Percentiles rank a stretch among this genome's conserved stretches.
Evolutionary conservation across 2,329 filamentous ascomycete genomes (phyloP).

Genomic region (Talaromyces sp.): DNA sequence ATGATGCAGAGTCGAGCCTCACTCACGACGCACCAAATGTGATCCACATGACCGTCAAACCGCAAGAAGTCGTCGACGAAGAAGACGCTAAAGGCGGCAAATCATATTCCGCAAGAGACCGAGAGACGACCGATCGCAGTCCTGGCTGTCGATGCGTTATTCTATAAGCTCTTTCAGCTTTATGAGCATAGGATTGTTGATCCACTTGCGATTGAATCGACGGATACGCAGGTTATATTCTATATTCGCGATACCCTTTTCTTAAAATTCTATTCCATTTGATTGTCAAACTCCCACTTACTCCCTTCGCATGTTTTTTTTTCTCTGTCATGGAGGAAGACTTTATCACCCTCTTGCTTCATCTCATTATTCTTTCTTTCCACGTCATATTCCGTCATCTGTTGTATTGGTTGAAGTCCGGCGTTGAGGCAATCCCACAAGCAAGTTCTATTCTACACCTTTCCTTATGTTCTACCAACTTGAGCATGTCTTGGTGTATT

Average conservation of each 20-base stretch:
- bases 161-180: conserved; percentile 41
- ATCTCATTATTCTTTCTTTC: background rate
- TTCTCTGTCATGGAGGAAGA: background rate
- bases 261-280: too few relatives aligned
- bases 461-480: background rate
- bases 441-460: background rate
- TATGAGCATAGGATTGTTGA: background rate
- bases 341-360: background rate
- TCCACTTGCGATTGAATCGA: background rate
- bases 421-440: conserved; percentile 2
- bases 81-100: conserved; percentile 69
- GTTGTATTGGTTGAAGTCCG: conserved; percentile 1
- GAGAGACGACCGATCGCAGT: conserved; percentile 54
- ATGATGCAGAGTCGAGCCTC: conserved; percentile 68
- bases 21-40: conserved; percentile 72
- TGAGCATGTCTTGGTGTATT: conserved; percentile 4
- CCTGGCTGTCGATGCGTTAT: conserved; percentile 64
- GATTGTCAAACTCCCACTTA: background rate
- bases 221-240: conserved; percentile 2
- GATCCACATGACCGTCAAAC: conserved; percentile 90
- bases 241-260: conserved; percentile 10
- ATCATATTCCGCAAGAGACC: conserved; percentile 46
- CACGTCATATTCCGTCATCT: background rate
- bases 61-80: conserved; percentile 77
- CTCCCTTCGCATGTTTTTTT: background rate